Base-by-base conservation (phyloP, 225 moss, liverwort and hornwort species). In the Polytrichum commune region DNA sequence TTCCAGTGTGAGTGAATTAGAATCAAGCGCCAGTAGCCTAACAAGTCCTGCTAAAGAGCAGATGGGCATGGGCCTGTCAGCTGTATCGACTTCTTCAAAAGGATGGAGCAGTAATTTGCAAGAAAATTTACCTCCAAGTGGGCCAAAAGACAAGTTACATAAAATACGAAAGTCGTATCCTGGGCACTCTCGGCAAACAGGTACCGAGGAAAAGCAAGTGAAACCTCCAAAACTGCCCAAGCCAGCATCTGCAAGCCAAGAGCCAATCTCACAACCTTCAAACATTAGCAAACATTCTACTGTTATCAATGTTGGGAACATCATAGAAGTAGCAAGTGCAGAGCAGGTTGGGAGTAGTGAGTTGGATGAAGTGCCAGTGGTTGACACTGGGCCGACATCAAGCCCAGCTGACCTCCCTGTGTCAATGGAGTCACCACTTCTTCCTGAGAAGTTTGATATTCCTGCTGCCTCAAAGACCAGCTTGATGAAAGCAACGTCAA, bases 91-190 rank as follows among this genome's bases (percentile, higher is more conserved):
- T 35, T 25, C 63, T 38, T 63, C 46, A 57, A 62, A 75, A 68
- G 27, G 46, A 29, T 24, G 63, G 35, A 60, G 69, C 53, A 46
- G 19, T 27, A 19, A 6, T 28, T 64, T 57, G 19, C 77, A 63
- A 10, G 77, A 74, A 70, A 60, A 38, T 46, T 67, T 72, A 53
- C 72, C 75, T 53, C 68, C 71, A 2, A 67, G 46, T 74, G 81
- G 74, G 35, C 77, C 25, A 18, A 63, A 19, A 5, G 63, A 71
- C 29, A 77, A 57, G 54, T 38, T 53, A 73, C 74, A 81, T 53
- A 77, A 74, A 70, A 69, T 77, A 28, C 66, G 74, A 67, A 71
- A 29, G 22, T 27, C 56, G 8, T 69, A 29, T 69, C 19, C 28
- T 57, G 56, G 69, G 22, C 55, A 69, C n/a, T 16, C 56, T 69